These are phyloP conservation scores for Magnaporthiopsis incrustans DNA, from an alignment of 2,329 filamentous ascomycete genomes.

Conservation along the genomic window DNA sequence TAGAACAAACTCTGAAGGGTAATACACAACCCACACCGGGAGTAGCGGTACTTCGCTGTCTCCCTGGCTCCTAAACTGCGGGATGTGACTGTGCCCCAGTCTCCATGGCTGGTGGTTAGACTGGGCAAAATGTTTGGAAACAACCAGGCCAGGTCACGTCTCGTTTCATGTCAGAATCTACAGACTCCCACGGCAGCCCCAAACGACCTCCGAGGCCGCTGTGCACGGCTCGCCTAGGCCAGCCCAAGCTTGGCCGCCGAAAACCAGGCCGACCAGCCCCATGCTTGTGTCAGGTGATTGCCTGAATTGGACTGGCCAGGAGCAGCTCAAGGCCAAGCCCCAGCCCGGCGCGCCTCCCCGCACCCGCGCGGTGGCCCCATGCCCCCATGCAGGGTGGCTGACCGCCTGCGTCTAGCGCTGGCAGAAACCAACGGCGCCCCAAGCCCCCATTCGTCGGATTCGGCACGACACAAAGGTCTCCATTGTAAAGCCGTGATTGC, in stretches of 20 bases:
- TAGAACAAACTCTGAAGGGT: too few relatives aligned
- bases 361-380: not conserved
- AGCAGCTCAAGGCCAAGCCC: not conserved
- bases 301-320: not conserved
- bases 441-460: not conserved
- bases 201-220: not conserved
- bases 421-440: not conserved
- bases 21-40: too few relatives aligned
- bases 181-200: not conserved
- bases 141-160: not conserved
- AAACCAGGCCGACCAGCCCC: not conserved
- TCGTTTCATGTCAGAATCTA: conserved; percentile 1
- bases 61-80: not conserved
- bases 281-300: conserved; percentile 1
- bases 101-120: not conserved
- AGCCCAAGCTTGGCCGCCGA: not conserved
- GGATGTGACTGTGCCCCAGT: not conserved
- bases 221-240: not conserved
- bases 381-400: not conserved
- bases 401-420: not conserved
- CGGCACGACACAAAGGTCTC: not conserved
- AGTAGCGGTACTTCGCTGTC: not conserved
- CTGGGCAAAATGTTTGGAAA: not conserved
- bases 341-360: not conserved
- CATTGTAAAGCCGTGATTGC: not conserved